Percentiles rank a stretch among this genome's conserved stretches.
These are phyloP conservation scores for Curvularia eragrostidis DNA, from an alignment of 2,329 filamentous ascomycete species.

Conservation along the genomic window DNA sequence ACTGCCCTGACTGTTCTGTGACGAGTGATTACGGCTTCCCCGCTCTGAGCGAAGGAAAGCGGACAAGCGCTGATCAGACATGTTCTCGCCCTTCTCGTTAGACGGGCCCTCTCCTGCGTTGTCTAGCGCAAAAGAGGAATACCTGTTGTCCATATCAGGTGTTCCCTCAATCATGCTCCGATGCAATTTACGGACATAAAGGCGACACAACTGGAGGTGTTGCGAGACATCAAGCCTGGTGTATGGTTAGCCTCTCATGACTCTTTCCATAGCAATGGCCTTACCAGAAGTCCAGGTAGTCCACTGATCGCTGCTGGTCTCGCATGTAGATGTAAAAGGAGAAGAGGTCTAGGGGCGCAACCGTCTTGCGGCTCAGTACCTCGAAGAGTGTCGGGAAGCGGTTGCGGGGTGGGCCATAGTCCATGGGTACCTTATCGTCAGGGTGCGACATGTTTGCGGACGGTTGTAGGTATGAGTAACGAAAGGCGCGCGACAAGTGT, in stretches of 20 bases:
- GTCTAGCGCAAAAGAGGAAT: slow-evolving; percentile 80
- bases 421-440: slow-evolving; percentile 12
- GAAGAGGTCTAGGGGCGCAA: slow-evolving; percentile 94
- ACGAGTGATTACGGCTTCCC: slow-evolving; percentile 54
- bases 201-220: slow-evolving; percentile 95
- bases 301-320: slow-evolving; percentile 95
- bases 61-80: slow-evolving; percentile 88
- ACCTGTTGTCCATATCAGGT: slow-evolving; percentile 87
- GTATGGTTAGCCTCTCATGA: slow-evolving; percentile 30
- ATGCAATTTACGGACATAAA: slow-evolving; percentile 94
- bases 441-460: slow-evolving; percentile 35
- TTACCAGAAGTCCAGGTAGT: slow-evolving; percentile 98
- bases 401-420: slow-evolving; percentile 64
- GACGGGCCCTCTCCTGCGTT: slow-evolving; percentile 68
- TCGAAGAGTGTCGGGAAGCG: slow-evolving; percentile 94
- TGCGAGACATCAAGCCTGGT: slow-evolving; percentile 97
- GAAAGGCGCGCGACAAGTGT: slow-evolving; percentile 28
- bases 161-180: slow-evolving; percentile 92
- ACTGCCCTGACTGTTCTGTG: slow-evolving; percentile 57
- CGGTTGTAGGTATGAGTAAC: slow-evolving; percentile 10
- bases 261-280: slow-evolving; percentile 34
- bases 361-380: slow-evolving; percentile 90
- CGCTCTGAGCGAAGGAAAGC: slow-evolving; percentile 76
- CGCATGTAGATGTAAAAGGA: slow-evolving; percentile 99
- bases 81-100: slow-evolving; percentile 67